phyloP scores from a whole-genome alignment of 441 rosid genomes.

The Adansonia rubrostipa region DNA sequence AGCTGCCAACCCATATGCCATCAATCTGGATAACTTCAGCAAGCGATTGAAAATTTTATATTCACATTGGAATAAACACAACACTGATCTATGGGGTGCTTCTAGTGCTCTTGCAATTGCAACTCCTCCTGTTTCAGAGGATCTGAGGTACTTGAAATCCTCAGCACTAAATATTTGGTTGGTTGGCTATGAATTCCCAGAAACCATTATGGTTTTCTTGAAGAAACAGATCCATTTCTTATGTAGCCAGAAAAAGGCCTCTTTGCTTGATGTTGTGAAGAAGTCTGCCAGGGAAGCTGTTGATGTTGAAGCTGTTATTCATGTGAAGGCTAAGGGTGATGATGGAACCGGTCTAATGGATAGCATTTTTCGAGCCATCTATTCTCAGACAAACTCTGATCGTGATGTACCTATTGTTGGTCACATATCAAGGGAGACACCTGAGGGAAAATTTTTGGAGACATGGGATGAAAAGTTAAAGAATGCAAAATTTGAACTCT shows the following conservation, averaged over 20 bases:
- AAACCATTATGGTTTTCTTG: conserved; percentile 84
- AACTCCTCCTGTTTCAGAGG: conserved; percentile 79
- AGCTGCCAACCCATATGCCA: conserved; percentile 47
- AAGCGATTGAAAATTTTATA: conserved; percentile 63
- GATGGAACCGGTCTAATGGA: conserved; percentile 73
- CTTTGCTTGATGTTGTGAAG: conserved; percentile 69
- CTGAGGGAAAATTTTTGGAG: conserved; percentile 87
- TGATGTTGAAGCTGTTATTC: conserved; percentile 64
- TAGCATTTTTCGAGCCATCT: conserved; percentile 58
- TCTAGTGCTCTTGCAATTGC: conserved; percentile 68
- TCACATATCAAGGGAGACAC: conserved; percentile 69
- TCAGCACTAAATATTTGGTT: conserved; percentile 88
- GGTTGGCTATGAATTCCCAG: conserved; percentile 89
- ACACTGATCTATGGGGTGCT: conserved; percentile 65
- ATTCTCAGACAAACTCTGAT: conserved; percentile 43
- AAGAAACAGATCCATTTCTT: conserved; percentile 78
- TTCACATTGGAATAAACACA: conserved; percentile 66
- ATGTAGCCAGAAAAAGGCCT: conserved; percentile 73
- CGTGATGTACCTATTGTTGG: conserved; percentile 60
- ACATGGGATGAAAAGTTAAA: conserved; percentile 67
- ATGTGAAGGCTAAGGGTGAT: conserved; percentile 68
- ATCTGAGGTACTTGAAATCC: conserved; percentile 77
- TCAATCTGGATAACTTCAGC: conserved; percentile 65
- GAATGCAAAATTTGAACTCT: conserved; percentile 53
- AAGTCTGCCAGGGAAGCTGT: conserved; percentile 60